Percentiles rank a stretch among this genome's conserved stretches.
These are phyloP conservation scores for Pseudomicrostroma phylloplanum DNA, from an alignment of 1,284 basidiomycete species.

Conservation along the genomic window DNA sequence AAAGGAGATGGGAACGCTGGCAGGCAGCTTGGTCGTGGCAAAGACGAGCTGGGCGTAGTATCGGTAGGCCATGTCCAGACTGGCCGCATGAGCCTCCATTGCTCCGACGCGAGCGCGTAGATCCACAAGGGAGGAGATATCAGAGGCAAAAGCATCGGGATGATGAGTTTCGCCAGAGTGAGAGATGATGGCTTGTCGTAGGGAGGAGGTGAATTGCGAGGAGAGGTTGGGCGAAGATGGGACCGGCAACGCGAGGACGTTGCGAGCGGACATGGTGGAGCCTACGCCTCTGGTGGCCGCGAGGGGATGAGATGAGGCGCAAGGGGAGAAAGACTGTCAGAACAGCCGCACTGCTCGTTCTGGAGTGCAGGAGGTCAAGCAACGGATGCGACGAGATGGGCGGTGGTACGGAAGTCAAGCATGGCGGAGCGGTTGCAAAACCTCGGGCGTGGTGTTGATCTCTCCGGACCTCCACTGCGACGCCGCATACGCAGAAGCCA, in stretches of 20 bases:
- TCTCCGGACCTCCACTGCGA: too few species aligned
- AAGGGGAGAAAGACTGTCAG: too few species aligned
- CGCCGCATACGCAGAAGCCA: too few species aligned
- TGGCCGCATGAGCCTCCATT: slow-evolving; percentile 57
- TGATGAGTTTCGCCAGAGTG: slow-evolving; percentile 66
- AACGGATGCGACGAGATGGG: too few species aligned
- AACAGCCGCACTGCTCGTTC: too few species aligned
- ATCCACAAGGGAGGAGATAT: slow-evolving; percentile 66
- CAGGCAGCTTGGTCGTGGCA: slow-evolving; percentile 66
- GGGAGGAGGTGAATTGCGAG: slow-evolving; percentile 48
- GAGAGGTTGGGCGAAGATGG: slow-evolving; percentile 29
- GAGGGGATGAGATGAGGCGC: too few species aligned
- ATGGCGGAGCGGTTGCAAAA: too few species aligned
- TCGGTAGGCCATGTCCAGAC: slow-evolving; percentile 53
- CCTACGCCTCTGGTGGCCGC: too few species aligned
- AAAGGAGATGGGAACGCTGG: slow-evolving; percentile 55
- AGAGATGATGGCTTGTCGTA: slow-evolving; percentile 65
- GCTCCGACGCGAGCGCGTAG: slow-evolving; percentile 58
- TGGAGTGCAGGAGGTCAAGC: too few species aligned
- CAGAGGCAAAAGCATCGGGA: slow-evolving; percentile 77
- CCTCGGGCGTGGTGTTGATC: too few species aligned
- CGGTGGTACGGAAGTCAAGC: too few species aligned
- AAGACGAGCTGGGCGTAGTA: slow-evolving; percentile 83
- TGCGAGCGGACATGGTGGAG: slow-evolving; percentile 25
- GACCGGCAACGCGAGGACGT: slow-evolving; percentile 37